Conservation (phyloP, 2,329 filamentous ascomycete genomes). For the Alternaria postmessia region DNA sequence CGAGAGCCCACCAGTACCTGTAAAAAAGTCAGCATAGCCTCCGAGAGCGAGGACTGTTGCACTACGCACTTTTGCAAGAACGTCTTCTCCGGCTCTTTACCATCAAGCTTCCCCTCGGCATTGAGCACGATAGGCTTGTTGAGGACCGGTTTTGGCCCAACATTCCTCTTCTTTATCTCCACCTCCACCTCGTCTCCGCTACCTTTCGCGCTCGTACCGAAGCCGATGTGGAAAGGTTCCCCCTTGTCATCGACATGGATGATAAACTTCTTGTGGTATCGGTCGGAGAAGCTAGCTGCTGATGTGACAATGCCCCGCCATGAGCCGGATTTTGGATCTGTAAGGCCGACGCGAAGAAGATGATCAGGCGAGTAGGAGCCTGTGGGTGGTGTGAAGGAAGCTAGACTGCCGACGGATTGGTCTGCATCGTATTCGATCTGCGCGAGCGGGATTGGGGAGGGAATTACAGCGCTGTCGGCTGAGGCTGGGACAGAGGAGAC, state of each 20-base stretch:
- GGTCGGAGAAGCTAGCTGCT: slow-evolving; percentile 52
- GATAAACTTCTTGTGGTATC: slow-evolving; percentile 55
- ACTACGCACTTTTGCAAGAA: slow-evolving; percentile 60
- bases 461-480: slow-evolving; percentile 52
- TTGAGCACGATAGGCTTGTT: slow-evolving; percentile 66
- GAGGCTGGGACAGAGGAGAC: slow-evolving; percentile 84
- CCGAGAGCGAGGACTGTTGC: not conserved
- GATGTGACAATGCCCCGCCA: slow-evolving; percentile 59
- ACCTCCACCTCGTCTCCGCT: slow-evolving; percentile 52
- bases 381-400: slow-evolving; percentile 48
- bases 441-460: slow-evolving; percentile 52
- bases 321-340: slow-evolving; percentile 46
- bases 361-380: slow-evolving; percentile 47
- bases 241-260: slow-evolving; percentile 56
- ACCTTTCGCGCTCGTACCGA: slow-evolving; percentile 47
- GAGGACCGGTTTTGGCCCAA: slow-evolving; percentile 54
- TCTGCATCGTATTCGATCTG: slow-evolving; percentile 54
- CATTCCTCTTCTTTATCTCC: slow-evolving; percentile 50
- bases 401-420: slow-evolving; percentile 44
- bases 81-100: slow-evolving; percentile 57
- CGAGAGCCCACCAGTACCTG: slow-evolving; percentile 62
- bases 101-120: slow-evolving; percentile 61
- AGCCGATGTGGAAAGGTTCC: slow-evolving; percentile 56
- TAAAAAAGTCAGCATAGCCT: slow-evolving; percentile 21
- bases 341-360: slow-evolving; percentile 56